A percentile compares a stretch with the other conserved stretches of the same genome.
Evolutionary conservation across 768 basidiomycete species (phyloP).

Genomic region (Trichaptum fuscoviolaceum): DNA sequence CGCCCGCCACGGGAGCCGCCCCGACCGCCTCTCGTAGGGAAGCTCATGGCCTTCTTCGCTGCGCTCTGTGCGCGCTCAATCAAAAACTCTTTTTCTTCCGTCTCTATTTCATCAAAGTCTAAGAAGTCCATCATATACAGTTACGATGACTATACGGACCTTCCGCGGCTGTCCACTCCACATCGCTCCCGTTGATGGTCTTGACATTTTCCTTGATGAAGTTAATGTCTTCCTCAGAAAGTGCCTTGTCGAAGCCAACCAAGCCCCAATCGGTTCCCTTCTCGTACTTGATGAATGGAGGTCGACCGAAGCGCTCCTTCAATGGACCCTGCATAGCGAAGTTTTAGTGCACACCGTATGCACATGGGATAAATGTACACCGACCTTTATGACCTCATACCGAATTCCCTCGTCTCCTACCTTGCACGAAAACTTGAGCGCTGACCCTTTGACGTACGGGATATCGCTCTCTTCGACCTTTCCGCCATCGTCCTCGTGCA

Average conservation of each 20-base stretch:
- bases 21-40: constrained; percentile 38
- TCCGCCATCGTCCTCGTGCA: constrained; percentile 49
- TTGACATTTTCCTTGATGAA: constrained; percentile 62
- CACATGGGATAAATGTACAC: constrained; percentile 8
- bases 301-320: constrained; percentile 40
- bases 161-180: constrained; percentile 58
- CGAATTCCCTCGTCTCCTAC: constrained; percentile 51
- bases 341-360: background rate
- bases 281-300: constrained; percentile 43
- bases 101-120: constrained; percentile 41
- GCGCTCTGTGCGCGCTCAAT: constrained; percentile 68
- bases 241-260: constrained; percentile 53
- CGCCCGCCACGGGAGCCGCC: constrained; percentile 37
- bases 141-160: constrained; percentile 34
- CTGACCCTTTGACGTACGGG: constrained; percentile 40
- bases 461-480: constrained; percentile 19
- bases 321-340: constrained; percentile 33
- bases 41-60: constrained; percentile 42
- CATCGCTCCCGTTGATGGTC: constrained; percentile 57
- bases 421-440: constrained; percentile 54
- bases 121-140: constrained; percentile 1
- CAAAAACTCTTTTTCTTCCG: constrained; percentile 67
- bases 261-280: constrained; percentile 42
- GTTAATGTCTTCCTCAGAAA: constrained; percentile 69
- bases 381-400: constrained; percentile 58